phyloP scores from a whole-genome alignment of 352 stramenopile genomes.

The Achlya hypogyna region DNA sequence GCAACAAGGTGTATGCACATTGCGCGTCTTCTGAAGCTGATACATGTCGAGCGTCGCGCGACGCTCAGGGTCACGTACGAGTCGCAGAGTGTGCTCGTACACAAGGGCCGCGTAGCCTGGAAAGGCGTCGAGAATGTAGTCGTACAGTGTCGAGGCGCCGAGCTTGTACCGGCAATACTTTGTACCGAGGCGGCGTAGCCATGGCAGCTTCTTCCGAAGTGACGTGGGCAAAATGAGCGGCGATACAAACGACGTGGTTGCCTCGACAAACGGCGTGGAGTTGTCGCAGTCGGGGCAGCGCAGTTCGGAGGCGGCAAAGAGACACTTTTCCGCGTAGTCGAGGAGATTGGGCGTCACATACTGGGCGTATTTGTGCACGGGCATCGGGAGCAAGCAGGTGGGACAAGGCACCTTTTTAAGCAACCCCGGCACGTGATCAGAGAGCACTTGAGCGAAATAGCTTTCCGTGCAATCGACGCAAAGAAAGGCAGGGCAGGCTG shows the following conservation, averaged over 20 bases:
- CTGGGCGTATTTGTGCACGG: background rate
- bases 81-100: background rate
- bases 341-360: background rate
- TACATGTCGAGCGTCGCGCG: background rate
- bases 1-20: background rate
- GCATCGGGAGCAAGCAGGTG: background rate
- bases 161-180: conserved; percentile 2
- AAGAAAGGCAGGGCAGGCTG: background rate
- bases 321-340: background rate
- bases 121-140: conserved; percentile 4
- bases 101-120: background rate
- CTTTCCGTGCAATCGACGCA: background rate
- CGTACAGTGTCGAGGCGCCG: background rate
- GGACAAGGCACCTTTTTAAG: background rate
- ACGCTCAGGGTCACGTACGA: conserved; percentile 7
- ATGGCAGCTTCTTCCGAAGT: background rate
- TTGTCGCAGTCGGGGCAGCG: conserved; percentile 8
- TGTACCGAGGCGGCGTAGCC: conserved; percentile 1
- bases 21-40: background rate
- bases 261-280: background rate
- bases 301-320: conserved; percentile 4
- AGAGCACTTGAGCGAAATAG: background rate
- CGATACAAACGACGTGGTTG: background rate
- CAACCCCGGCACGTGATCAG: background rate
- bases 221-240: background rate